Evolutionary conservation across 331 rosid genomes (phyloP).

Genomic region (Cydonia oblonga): DNA sequence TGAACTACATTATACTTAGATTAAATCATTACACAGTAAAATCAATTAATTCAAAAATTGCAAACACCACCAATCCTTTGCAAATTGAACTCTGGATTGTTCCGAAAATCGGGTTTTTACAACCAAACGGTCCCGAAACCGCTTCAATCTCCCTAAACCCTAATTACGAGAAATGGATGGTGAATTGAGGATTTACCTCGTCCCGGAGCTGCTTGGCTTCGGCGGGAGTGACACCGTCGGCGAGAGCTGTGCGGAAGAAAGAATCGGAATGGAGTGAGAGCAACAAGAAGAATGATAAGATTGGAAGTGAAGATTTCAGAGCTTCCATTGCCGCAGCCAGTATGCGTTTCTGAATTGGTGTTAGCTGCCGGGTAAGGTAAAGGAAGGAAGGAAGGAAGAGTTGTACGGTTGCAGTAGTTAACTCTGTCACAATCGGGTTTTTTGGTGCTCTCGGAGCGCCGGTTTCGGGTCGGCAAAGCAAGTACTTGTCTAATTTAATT

Average conservation of each 20-base stretch:
- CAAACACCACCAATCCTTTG: background rate
- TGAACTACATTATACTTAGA: background rate
- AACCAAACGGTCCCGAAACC: background rate
- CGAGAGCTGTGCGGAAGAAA: slow-evolving; percentile 15
- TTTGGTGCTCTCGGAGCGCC: background rate
- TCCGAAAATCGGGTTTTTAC: background rate
- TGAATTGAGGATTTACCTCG: slow-evolving; percentile 30
- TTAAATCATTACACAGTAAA: background rate
- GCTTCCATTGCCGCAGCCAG: slow-evolving; percentile 27
- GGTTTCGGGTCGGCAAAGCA: background rate
- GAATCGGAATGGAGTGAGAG: slow-evolving; percentile 1
- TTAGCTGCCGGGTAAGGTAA: background rate
- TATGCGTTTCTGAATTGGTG: background rate
- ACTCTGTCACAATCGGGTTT: background rate
- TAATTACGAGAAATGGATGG: background rate
- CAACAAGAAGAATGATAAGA: slow-evolving; percentile 20
- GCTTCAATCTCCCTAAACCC: background rate
- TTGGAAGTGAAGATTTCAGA: slow-evolving; percentile 20
- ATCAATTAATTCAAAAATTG: background rate
- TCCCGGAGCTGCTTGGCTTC: slow-evolving; percentile 70
- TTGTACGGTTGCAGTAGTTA: background rate
- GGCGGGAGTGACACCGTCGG: slow-evolving; percentile 52
- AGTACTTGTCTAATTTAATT: background rate
- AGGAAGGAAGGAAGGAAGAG: no score
- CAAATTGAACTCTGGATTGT: background rate